Conservation (phyloP, 108 stramenopile genomes). For the Nitzschia sp. region DNA sequence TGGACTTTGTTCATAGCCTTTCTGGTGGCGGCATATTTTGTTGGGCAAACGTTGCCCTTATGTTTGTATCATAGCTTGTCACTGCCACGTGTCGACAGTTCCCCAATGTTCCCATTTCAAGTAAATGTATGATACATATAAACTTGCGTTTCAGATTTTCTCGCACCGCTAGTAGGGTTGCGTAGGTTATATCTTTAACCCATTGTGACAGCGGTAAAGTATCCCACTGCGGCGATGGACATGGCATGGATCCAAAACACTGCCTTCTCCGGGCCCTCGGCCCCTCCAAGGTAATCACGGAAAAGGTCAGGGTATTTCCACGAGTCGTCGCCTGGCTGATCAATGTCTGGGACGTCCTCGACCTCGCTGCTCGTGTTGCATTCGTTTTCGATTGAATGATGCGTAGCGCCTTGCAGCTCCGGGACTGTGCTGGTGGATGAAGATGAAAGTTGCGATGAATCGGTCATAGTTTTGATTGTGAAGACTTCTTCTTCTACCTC, state of each 20-base stretch:
- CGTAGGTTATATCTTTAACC: neutral
- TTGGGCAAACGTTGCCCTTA: too few species aligned
- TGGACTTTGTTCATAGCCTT: too few species aligned
- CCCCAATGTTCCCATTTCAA: too few species aligned
- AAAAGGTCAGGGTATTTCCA: neutral
- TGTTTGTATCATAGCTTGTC: too few species aligned
- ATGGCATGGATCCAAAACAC: slow-evolving; percentile 13
- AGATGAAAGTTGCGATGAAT: neutral
- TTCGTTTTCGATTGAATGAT: too few species aligned
- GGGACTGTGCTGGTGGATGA: neutral
- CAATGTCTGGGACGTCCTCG: neutral
- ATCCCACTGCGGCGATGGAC: slow-evolving; percentile 1
- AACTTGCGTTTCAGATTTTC: too few species aligned
- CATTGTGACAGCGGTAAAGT: neutral
- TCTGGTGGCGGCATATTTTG: too few species aligned
- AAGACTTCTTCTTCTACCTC: neutral
- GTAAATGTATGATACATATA: too few species aligned
- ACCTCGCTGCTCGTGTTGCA: neutral
- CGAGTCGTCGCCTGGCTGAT: neutral
- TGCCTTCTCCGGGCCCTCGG: neutral
- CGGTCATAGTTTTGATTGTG: neutral
- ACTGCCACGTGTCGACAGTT: too few species aligned
- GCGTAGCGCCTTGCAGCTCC: neutral
- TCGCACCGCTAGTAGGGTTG: too few species aligned
- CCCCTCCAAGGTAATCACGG: neutral